Evolutionary conservation across 2,329 filamentous ascomycete genomes (phyloP), one percentile per base, ranked within the genome.

Genomic region (Fusarium fracticaudum): DNA sequence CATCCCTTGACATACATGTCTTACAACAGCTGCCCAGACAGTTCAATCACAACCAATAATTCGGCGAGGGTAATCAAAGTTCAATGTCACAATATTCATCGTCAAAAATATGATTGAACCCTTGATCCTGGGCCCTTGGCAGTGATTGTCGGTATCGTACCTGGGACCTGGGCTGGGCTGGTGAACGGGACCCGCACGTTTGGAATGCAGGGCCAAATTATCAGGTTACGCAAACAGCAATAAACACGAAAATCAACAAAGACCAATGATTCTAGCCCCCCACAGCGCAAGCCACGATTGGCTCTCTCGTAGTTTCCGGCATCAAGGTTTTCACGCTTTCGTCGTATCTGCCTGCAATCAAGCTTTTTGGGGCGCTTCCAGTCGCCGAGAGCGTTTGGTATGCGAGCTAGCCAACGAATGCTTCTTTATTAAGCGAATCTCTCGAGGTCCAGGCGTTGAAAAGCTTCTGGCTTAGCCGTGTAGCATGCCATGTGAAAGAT

Each of bases 201-300:
- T 57, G 64, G 64, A 65, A 66, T 65, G 64, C 35, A 57, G 9
- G 11, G 24, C 12, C 20, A 57, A 47, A 31, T 37, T 64, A 66
- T 65, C 37, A 15, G 31, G 17, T n/a, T n/a, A 26, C 60, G 40
- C 37, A 37, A 43, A n/a, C 35, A 31, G 48, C 18, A 35, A 37
- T 38, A 7, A 26, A 35, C 15, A 47, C 44, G n/a, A 43, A 8
- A 26, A 48, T 18, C 26, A 53, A 45, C 18, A 37, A n/a, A n/a
- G 38, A 18, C 24, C 18, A 50, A 22, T 18, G 26, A n/a, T n/a
- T 50, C 40, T 38, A 65, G 38, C 44, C 44, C 57, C 22, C 43
- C 20, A 31, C 22, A 24, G 24, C 18, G 22, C 24, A 53, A 51
- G 58, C 58, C 45, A 41, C 58, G 15, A 41, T 54, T 54, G 45